Base-by-base conservation (phyloP, 208 protist genomes). In the Wallacemonas sp. region DNA sequence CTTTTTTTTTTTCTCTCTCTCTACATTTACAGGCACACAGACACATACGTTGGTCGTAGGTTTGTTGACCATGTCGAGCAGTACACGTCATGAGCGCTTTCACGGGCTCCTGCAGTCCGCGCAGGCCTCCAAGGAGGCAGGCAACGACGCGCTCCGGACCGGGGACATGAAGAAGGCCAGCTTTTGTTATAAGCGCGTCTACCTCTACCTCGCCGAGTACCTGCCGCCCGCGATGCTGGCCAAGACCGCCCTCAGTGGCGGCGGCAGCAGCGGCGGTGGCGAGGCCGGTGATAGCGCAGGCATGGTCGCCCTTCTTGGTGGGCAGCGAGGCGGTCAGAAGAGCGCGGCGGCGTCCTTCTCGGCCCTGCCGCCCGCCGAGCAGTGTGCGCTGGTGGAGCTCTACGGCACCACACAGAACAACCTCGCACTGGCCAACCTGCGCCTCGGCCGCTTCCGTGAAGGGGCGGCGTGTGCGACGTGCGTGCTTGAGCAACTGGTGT, bases 121-220 rank as follows among this genome's bases (percentile, higher is more conserved):
- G 1, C 32, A 61, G 18, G 61, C 46, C 0, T 74, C 85, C 33
- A 94, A 94, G 57, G 63, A 82, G 23, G 70, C 68, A 4, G 88
- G 88, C 26, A 90, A 81, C 42, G 62, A 46, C 0, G 72, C 81
- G 12, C 55, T 94, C 4, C 50, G 76, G n/a, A 62, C 50, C 0
- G 72, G 75, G 11, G 74, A 87, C 44, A 57, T 81, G 10, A 59
- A 69, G 1, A 32, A 55, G 2, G 88, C 88, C 4, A 66, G 72
- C 23, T 94, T 94, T 63, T 44, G 77, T 50, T 94, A 94, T 71
- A 91, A 90, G 50, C 79, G 77, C 23, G 88, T 82, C 12, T 89
- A 79, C 61, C 68, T 94, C 20, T 77, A 80, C 65, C 67, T 92
- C 14, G 72, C 75, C 0, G 84, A 90, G 48, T 89, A 84, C 70